These are phyloP conservation scores for Collariella sp. DNA, from an alignment of 495 filamentous ascomycete genomes.

Conservation along the genomic window DNA sequence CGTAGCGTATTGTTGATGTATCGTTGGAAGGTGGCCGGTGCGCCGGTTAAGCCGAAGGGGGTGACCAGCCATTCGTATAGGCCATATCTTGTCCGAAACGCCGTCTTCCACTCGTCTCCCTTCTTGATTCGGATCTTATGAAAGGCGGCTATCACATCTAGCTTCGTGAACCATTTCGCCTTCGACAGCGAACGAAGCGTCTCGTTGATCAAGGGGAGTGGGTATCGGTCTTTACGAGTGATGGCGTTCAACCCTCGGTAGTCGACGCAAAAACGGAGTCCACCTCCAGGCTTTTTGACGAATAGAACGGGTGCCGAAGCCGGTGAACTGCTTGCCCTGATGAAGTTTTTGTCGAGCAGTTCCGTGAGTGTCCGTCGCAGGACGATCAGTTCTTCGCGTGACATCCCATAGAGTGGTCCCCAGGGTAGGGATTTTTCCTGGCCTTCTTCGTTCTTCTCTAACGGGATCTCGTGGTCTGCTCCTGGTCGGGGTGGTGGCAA, in stretches of 20 bases:
- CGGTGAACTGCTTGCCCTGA: not conserved
- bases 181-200: slow-evolving; percentile 13
- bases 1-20: not conserved
- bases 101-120: not conserved
- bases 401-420: slow-evolving; percentile 21
- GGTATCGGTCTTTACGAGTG: slow-evolving; percentile 35
- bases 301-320: slow-evolving; percentile 31
- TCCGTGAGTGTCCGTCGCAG: slow-evolving; percentile 8
- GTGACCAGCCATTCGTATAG: not conserved
- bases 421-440: not conserved
- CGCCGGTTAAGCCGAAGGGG: not conserved
- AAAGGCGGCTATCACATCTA: not conserved
- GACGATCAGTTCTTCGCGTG: slow-evolving; percentile 18
- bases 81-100: not conserved
- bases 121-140: not conserved
- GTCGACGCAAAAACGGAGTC: slow-evolving; percentile 38
- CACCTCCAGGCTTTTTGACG: slow-evolving; percentile 25
- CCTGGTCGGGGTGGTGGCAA: not conserved
- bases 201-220: slow-evolving; percentile 41
- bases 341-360: slow-evolving; percentile 8
- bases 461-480: not conserved
- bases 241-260: slow-evolving; percentile 38
- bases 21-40: not conserved
- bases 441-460: not conserved
- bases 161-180: not conserved